Percentiles rank a stretch among this genome's conserved stretches.
phyloP scores from a whole-genome alignment of 2,329 filamentous ascomycete species.

The Phialocephala subalpina region DNA sequence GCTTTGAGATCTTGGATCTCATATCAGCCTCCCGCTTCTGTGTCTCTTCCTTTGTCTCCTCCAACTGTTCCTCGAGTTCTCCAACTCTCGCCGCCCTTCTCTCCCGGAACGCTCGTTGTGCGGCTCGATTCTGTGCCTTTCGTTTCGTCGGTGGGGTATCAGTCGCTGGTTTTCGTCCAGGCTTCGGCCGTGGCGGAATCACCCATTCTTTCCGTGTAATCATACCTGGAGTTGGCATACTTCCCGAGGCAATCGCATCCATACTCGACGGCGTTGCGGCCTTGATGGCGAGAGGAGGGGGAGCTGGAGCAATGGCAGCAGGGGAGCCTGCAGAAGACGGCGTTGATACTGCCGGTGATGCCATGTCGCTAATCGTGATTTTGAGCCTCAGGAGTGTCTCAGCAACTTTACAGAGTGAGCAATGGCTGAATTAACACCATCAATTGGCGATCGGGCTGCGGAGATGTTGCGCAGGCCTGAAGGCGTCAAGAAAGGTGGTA shows the following conservation, averaged over 20 bases:
- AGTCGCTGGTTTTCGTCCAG: conserved; percentile 91
- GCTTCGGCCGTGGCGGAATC: conserved; percentile 84
- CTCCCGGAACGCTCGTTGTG: conserved; percentile 90
- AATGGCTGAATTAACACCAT: conserved; percentile 16
- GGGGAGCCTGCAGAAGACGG: conserved; percentile 49
- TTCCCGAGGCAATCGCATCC: conserved; percentile 36
- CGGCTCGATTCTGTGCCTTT: conserved; percentile 92
- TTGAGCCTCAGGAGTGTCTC: conserved; percentile 7
- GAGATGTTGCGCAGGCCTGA: conserved; percentile 10
- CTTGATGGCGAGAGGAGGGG: conserved; percentile 47
- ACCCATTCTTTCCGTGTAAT: conserved; percentile 89
- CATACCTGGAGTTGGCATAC: conserved; percentile 51
- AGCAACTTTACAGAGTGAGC: neutral
- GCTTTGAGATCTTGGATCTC: conserved; percentile 59
- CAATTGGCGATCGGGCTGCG: conserved; percentile 8
- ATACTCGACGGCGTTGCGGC: conserved; percentile 33
- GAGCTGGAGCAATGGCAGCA: conserved; percentile 42
- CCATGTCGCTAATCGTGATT: conserved; percentile 39
- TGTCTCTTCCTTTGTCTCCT: conserved; percentile 64
- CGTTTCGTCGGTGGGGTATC: conserved; percentile 93
- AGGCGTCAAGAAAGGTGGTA: neutral
- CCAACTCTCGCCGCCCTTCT: conserved; percentile 84
- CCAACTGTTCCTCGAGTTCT: conserved; percentile 73
- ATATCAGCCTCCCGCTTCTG: conserved; percentile 65
- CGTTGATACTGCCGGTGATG: conserved; percentile 48